Conservation (phyloP, 2,329 filamentous ascomycete species). For the Colletotrichum trifolii region DNA sequence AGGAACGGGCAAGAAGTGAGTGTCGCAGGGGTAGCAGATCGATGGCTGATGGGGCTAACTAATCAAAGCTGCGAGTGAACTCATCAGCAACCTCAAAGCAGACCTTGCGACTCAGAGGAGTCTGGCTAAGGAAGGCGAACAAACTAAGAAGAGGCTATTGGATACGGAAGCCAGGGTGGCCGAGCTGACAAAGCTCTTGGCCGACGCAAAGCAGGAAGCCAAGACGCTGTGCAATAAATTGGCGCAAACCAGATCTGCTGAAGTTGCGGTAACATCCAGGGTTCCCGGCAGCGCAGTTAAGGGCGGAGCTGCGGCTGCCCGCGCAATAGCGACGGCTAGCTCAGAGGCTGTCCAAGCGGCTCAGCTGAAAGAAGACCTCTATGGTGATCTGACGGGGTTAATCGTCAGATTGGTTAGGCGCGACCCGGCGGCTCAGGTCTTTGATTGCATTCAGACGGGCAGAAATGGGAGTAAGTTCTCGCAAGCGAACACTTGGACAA, state of each 20-base stretch:
- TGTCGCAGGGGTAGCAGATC: slow-evolving; percentile 11
- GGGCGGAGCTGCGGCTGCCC: slow-evolving; percentile 45
- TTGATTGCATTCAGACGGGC: slow-evolving; percentile 96
- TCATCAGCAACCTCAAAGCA: slow-evolving; percentile 80
- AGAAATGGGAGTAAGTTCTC: slow-evolving; percentile 87
- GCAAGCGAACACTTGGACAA: no score
- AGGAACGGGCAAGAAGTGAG: slow-evolving; percentile 78
- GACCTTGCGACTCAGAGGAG: slow-evolving; percentile 76
- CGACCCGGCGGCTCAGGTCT: slow-evolving; percentile 79
- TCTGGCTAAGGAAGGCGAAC: slow-evolving; percentile 69
- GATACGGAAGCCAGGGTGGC: slow-evolving; percentile 69
- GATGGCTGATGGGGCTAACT: slow-evolving; percentile 29
- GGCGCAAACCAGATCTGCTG: slow-evolving; percentile 71
- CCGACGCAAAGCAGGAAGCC: slow-evolving; percentile 78
- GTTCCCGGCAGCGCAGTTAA: slow-evolving; percentile 78
- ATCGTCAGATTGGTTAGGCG: slow-evolving; percentile 83
- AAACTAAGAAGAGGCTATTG: slow-evolving; percentile 72
- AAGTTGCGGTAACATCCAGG: slow-evolving; percentile 55
- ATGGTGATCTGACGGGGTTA: slow-evolving; percentile 88
- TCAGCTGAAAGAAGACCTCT: slow-evolving; percentile 90
- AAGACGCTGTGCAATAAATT: slow-evolving; percentile 84
- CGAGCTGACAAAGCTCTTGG: slow-evolving; percentile 67
- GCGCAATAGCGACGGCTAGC: slow-evolving; percentile 44
- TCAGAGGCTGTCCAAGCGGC: slow-evolving; percentile 75
- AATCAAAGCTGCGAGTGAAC: slow-evolving; percentile 74